Percentiles rank a stretch among this genome's conserved stretches.
Evolutionary conservation across 345 rosid species (phyloP).

Genomic region (Gossypium thurberi): DNA sequence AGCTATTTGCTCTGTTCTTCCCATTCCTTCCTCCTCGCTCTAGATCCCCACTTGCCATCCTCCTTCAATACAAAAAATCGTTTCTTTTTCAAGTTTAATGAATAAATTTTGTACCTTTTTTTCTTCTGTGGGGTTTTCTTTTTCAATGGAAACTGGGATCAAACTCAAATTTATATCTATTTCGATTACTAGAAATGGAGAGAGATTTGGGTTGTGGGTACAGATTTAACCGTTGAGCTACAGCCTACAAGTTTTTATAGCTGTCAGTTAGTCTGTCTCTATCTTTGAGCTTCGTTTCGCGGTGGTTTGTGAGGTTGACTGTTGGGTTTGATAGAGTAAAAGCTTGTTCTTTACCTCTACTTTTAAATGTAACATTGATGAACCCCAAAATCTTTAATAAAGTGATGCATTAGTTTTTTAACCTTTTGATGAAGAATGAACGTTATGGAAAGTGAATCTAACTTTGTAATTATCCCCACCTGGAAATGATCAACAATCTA

Average conservation of each 20-base stretch:
- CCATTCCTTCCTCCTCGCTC: conserved; percentile 46
- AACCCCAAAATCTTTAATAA: not conserved
- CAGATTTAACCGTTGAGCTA: conserved; percentile 19
- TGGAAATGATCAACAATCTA: not conserved
- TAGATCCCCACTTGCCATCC: conserved; percentile 57
- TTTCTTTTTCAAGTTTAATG: not conserved
- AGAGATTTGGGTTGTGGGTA: not conserved
- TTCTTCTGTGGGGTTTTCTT: not conserved
- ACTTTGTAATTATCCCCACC: not conserved
- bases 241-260: not conserved
- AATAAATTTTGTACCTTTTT: conserved; percentile 9
- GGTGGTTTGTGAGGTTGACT: not conserved
- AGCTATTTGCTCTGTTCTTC: conserved; percentile 19
- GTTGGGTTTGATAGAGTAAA: not conserved
- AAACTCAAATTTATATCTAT: not conserved
- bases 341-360: not conserved
- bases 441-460: not conserved
- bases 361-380: not conserved
- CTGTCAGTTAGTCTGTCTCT: not conserved
- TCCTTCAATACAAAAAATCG: not conserved
- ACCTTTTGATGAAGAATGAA: not conserved
- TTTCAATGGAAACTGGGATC: not conserved
- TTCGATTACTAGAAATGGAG: no score
- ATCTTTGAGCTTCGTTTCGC: not conserved
- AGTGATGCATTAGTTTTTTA: not conserved